These are phyloP conservation scores for Aspergillus arachidicola DNA, from an alignment of 2,329 filamentous ascomycete genomes.

Conservation along the genomic window DNA sequence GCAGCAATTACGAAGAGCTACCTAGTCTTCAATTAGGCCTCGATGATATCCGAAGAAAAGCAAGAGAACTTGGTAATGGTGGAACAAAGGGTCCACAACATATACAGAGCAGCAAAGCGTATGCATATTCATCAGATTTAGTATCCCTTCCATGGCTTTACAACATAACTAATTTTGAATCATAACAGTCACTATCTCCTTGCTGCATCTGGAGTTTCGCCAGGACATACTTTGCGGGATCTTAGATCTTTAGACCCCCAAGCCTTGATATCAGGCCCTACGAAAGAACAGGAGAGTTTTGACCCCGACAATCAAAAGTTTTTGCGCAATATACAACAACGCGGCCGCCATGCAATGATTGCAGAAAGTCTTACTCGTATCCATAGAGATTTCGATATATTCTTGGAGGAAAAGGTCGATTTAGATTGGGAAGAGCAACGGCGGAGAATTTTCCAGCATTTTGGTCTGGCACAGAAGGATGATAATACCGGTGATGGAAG, in stretches of 20 bases:
- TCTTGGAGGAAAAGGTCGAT: conserved; percentile 90
- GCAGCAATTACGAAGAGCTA: conserved; percentile 68
- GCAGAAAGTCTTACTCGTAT: conserved; percentile 87
- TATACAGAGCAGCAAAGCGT: conserved; percentile 56
- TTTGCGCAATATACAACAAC: conserved; percentile 81
- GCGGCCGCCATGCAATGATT: conserved; percentile 89
- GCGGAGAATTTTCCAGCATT: conserved; percentile 92
- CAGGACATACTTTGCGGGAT: conserved; percentile 81
- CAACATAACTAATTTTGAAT: neutral
- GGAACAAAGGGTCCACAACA: conserved; percentile 50
- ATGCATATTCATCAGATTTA: conserved; percentile 31
- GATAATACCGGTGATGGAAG: conserved; percentile 41
- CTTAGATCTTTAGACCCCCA: conserved; percentile 78
- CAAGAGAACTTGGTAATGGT: conserved; percentile 74
- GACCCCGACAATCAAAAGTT: conserved; percentile 69
- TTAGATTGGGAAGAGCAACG: conserved; percentile 96
- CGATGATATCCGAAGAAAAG: conserved; percentile 78
- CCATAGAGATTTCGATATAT: conserved; percentile 87
- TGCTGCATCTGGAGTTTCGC: conserved; percentile 89
- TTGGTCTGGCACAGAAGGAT: conserved; percentile 71
- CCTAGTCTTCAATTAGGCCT: conserved; percentile 89
- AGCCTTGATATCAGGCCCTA: conserved; percentile 50
- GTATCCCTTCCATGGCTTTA: neutral
- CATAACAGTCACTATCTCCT: conserved; percentile 78
- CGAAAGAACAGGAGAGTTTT: conserved; percentile 44